A percentile compares a stretch with the other conserved stretches of the same genome.
phyloP scores from a whole-genome alignment of 345 rosid genomes.

The Triadica sebifera region DNA sequence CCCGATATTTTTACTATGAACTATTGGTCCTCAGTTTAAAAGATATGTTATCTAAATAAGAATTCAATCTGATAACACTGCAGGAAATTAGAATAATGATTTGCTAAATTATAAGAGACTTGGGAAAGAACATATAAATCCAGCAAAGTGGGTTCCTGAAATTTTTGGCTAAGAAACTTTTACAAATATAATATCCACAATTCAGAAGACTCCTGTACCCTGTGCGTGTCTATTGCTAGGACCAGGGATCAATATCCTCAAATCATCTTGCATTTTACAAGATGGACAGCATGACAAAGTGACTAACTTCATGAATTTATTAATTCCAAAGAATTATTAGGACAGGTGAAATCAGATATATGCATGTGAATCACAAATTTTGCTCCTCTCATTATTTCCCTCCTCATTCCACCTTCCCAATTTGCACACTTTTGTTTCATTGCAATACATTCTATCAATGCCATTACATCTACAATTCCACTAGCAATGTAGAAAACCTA shows the following conservation, averaged over 20 bases:
- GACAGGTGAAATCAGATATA: neutral
- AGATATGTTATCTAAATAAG: neutral
- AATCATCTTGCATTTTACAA: neutral
- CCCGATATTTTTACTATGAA: neutral
- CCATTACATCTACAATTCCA: neutral
- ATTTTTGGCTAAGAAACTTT: conserved; percentile 3
- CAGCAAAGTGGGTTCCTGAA: neutral
- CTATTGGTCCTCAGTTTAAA: neutral
- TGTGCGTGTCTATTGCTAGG: neutral
- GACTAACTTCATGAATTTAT: neutral
- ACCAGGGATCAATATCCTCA: neutral
- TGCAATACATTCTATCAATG: neutral
- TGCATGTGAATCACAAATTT: no score
- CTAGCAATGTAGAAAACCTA: neutral
- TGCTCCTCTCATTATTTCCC: neutral
- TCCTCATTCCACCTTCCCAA: no score
- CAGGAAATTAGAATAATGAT: neutral
- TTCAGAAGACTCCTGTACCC: neutral
- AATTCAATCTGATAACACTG: neutral
- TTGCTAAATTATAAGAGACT: no score
- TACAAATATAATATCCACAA: neutral
- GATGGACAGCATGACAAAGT: neutral
- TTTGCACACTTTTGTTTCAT: neutral
- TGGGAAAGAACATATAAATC: no score
- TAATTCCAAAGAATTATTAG: neutral